A percentile compares a stretch with the other conserved stretches of the same genome.
Evolutionary conservation across 441 rosid species (phyloP).

Genomic region (Bocquillonia castaneifolia): DNA sequence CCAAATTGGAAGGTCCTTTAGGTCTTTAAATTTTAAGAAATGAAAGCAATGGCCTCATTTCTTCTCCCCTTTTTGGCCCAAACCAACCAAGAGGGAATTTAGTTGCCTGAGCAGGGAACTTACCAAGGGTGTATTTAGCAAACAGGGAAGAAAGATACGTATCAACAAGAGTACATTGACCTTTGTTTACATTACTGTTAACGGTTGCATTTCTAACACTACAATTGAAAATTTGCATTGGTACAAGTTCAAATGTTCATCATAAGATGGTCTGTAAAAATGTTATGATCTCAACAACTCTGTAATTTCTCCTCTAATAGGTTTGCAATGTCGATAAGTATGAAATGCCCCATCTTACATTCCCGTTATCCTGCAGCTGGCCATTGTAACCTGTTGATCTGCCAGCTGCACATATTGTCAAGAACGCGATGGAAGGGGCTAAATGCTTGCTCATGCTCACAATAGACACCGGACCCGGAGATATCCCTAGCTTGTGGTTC

Average conservation of each 20-base stretch:
- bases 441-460: conserved; percentile 7
- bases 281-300: neutral
- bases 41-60: no score
- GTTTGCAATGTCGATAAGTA: neutral
- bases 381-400: neutral
- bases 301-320: neutral
- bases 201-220: neutral
- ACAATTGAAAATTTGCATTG: neutral
- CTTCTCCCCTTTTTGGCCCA: no score
- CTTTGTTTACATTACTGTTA: neutral
- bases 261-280: neutral
- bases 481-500: neutral
- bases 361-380: neutral
- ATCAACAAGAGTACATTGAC: neutral
- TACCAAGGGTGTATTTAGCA: no score
- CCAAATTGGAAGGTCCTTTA: no score
- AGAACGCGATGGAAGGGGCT: neutral
- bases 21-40: no score
- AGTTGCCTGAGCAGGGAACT: no score
- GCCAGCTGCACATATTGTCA: neutral
- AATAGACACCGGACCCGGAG: conserved; percentile 8
- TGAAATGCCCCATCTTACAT: neutral
- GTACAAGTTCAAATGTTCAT: neutral
- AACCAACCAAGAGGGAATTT: no score
- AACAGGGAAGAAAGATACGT: neutral